phyloP scores from a whole-genome alignment of 495 filamentous ascomycete species.

The Astrocystis sublimbata region DNA sequence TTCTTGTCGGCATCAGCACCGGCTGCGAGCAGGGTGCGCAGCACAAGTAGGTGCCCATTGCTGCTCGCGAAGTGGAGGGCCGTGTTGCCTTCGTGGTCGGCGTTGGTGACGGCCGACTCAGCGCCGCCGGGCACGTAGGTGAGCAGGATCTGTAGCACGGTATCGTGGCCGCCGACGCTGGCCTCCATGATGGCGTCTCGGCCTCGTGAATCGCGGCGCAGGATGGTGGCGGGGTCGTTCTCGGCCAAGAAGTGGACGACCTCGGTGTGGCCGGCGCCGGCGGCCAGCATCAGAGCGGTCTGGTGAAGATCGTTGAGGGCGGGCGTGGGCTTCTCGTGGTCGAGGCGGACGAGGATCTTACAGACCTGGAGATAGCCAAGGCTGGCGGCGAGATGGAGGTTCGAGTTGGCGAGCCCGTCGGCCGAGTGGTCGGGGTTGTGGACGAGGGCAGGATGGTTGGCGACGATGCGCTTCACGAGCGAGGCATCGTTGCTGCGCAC shows the following conservation, averaged over 20 bases:
- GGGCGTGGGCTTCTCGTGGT: constrained; percentile 60
- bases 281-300: constrained; percentile 69
- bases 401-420: constrained; percentile 64
- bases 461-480: constrained; percentile 72
- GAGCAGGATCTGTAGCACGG: constrained; percentile 60
- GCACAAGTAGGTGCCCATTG: constrained; percentile 69
- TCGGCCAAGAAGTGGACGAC: constrained; percentile 61
- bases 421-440: constrained; percentile 67
- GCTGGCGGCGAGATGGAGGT: constrained; percentile 71
- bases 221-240: constrained; percentile 43
- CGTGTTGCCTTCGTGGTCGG: constrained; percentile 71
- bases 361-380: constrained; percentile 67
- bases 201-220: constrained; percentile 57
- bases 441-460: constrained; percentile 65
- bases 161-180: constrained; percentile 56
- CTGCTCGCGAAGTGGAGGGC: constrained; percentile 69
- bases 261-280: constrained; percentile 57
- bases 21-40: constrained; percentile 67
- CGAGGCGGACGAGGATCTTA: constrained; percentile 51
- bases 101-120: constrained; percentile 46
- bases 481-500: constrained; percentile 69
- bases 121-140: constrained; percentile 52
- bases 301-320: constrained; percentile 70
- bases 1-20: constrained; percentile 64
- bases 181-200: constrained; percentile 61